Evolutionary conservation across 148 eudicot species (phyloP).

Genomic region (Silene latifolia): DNA sequence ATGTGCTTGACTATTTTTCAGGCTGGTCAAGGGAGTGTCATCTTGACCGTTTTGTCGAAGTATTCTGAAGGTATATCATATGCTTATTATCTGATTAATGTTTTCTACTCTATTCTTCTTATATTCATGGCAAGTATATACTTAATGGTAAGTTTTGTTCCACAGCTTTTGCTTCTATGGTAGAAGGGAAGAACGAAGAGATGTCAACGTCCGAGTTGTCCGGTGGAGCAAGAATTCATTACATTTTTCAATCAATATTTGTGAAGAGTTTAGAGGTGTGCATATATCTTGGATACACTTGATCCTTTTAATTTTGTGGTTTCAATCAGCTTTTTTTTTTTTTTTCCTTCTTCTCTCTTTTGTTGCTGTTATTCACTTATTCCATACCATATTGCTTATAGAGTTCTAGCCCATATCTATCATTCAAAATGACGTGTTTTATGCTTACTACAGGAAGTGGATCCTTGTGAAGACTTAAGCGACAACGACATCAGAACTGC

Average conservation of each 20-base stretch:
- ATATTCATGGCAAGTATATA: not conserved
- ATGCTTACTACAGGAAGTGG: conserved; percentile 68
- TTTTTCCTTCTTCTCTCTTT: too few relatives aligned
- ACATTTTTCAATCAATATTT: conserved; percentile 87
- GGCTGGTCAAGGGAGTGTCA: conserved; percentile 87
- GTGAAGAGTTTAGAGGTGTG: conserved; percentile 93
- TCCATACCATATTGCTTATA: too few relatives aligned
- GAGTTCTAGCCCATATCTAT: not conserved
- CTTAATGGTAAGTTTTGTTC: conserved; percentile 12
- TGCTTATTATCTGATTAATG: not conserved
- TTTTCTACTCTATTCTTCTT: conserved; percentile 3
- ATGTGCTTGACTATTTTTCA: conserved; percentile 21
- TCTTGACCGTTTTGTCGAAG: conserved; percentile 84
- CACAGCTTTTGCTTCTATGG: conserved; percentile 88
- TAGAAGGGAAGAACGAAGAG: conserved; percentile 92
- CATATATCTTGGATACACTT: conserved; percentile 4
- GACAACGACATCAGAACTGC: conserved; percentile 97
- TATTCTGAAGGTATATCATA: conserved; percentile 61
- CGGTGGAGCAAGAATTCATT: conserved; percentile 96
- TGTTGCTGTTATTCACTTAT: not conserved
- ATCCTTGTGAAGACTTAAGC: conserved; percentile 92
- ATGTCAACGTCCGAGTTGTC: conserved; percentile 95
- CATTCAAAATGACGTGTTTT: not conserved
- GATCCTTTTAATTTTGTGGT: not conserved
- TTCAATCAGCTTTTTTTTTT: not conserved